Percentiles rank a stretch among this genome's conserved stretches.
phyloP scores from a whole-genome alignment of 2,329 filamentous ascomycete genomes.

The Colletotrichum plurivorum region DNA sequence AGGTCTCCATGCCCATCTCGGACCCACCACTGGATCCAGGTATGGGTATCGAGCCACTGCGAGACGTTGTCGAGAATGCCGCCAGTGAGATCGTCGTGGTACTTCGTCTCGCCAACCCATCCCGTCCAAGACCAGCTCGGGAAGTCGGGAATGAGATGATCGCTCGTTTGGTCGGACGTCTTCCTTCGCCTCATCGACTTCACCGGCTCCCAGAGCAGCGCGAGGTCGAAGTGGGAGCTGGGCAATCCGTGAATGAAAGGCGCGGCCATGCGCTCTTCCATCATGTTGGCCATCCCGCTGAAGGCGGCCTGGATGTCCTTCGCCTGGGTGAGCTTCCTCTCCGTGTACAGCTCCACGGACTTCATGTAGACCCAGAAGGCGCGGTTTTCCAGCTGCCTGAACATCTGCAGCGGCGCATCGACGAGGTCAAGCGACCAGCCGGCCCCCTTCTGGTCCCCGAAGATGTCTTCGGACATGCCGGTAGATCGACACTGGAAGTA shows the following conservation, averaged over 20 bases:
- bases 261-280: constrained; percentile 44
- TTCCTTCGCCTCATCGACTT: constrained; percentile 12
- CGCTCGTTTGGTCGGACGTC: not conserved
- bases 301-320: constrained; percentile 52
- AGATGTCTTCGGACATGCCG: constrained; percentile 48
- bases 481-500: constrained; percentile 50
- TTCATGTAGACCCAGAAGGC: constrained; percentile 50
- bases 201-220: constrained; percentile 50
- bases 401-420: constrained; percentile 46
- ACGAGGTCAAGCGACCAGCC: constrained; percentile 49
- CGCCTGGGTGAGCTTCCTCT: constrained; percentile 44
- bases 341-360: constrained; percentile 48
- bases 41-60: constrained; percentile 51
- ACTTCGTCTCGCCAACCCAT: constrained; percentile 46
- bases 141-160: constrained; percentile 42
- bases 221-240: constrained; percentile 51
- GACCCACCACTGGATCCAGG: constrained; percentile 54
- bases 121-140: constrained; percentile 55
- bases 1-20: constrained; percentile 49
- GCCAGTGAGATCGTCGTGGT: constrained; percentile 42
- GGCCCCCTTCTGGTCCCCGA: constrained; percentile 43
- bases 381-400: constrained; percentile 44
- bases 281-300: constrained; percentile 47
- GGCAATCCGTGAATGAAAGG: constrained; percentile 50
- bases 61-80: constrained; percentile 46